These are phyloP conservation scores for Penicillium cinerascens DNA, from an alignment of 495 filamentous ascomycete species.

Conservation along the genomic window DNA sequence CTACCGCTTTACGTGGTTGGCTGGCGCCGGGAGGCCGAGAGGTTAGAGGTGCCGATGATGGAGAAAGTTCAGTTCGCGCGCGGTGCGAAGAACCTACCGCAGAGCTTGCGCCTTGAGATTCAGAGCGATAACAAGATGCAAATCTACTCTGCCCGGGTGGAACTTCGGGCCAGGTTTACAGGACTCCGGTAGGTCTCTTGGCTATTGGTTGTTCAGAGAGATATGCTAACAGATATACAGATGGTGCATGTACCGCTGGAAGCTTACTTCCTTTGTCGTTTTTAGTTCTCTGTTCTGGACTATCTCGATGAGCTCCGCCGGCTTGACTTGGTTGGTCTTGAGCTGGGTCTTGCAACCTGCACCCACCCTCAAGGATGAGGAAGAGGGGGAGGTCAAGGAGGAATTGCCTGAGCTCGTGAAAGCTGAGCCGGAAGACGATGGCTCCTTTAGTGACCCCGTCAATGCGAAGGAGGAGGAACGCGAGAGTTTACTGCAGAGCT, in stretches of 20 bases:
- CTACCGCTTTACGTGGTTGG: slow-evolving; percentile 60
- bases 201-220: not conserved
- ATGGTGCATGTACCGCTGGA: slow-evolving; percentile 83
- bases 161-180: slow-evolving; percentile 65
- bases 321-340: slow-evolving; percentile 55
- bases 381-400: slow-evolving; percentile 27
- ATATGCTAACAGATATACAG: slow-evolving; percentile 28
- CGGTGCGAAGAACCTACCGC: slow-evolving; percentile 55
- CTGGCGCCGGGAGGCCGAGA: slow-evolving; percentile 52
- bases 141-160: slow-evolving; percentile 66
- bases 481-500: slow-evolving; percentile 20
- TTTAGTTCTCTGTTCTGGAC: slow-evolving; percentile 72
- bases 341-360: slow-evolving; percentile 30
- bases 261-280: slow-evolving; percentile 61
- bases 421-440: slow-evolving; percentile 23
- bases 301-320: slow-evolving; percentile 59
- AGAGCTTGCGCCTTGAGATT: slow-evolving; percentile 59
- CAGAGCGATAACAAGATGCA: slow-evolving; percentile 64
- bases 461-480: slow-evolving; percentile 17
- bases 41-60: slow-evolving; percentile 64
- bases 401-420: slow-evolving; percentile 27
- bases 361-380: too few species aligned
- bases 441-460: slow-evolving; percentile 10
- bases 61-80: slow-evolving; percentile 63
- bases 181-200: slow-evolving; percentile 54